Conservation (phyloP, 805 yeast genomes). For the Suhomyces pyralidae region DNA sequence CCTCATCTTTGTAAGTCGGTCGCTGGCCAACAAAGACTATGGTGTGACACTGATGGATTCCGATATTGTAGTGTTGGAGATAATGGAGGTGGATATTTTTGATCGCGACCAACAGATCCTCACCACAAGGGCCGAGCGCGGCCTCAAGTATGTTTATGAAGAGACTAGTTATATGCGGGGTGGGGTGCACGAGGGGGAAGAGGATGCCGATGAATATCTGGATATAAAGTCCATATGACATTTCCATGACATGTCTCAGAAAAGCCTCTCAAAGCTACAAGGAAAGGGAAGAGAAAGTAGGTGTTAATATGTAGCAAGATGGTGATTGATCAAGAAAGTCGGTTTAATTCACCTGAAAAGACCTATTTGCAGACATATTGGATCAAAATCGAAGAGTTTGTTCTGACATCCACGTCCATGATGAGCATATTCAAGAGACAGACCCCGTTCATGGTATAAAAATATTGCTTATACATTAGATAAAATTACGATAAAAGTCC, state of each 20-base stretch:
- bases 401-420: conserved; percentile 21
- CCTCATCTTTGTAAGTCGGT: conserved; percentile 18
- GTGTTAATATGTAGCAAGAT: no score
- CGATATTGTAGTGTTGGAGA: conserved; percentile 21
- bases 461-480: no score
- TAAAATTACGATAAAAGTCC: no score
- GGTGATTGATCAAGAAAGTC: no score
- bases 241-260: neutral
- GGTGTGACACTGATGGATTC: neutral
- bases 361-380: no score
- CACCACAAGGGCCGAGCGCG: conserved; percentile 16
- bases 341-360: no score
- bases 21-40: neutral
- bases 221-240: neutral
- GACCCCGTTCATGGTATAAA: conserved; percentile 29
- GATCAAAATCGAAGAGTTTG: no score
- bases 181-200: neutral
- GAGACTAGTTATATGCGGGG: conserved; percentile 5
- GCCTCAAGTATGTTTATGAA: conserved; percentile 23
- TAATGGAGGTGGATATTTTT: conserved; percentile 28
- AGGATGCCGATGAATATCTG: neutral
- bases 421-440: conserved; percentile 25
- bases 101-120: conserved; percentile 28
- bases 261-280: no score
- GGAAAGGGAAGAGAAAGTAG: no score